Base-by-base conservation (phyloP, 202 grass and related monocot genomes). In the Bolboschoenoplectus hybrid region DNA sequence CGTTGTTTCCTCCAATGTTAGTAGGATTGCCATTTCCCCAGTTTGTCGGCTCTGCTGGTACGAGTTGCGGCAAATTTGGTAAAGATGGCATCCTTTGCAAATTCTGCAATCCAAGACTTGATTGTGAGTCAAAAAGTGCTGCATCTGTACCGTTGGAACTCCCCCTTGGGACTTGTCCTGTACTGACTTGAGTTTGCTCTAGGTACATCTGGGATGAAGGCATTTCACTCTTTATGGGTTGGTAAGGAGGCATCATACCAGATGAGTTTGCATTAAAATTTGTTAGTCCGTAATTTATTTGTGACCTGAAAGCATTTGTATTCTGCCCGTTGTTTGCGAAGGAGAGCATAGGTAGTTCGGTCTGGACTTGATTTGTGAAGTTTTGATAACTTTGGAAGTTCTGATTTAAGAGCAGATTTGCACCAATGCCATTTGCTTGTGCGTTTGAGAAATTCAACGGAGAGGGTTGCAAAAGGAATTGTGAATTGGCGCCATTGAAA, bases 401-500 rank as follows among this genome's bases (percentile, higher is more conserved):
- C 38, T 83, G 81, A 50, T 70, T 84, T n/a, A 84, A 52, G 35
- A 71, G 46, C 5, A 20, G 49, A 84, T 84, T 84, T 71, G 63
- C 32, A 69, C 82, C 47, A 7, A 84, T 84, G 16, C 63, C 45
- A n/a, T 84, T 84, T 13, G 65, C 19, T 2, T 84, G 64, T 36
- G 62, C 64, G 41, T 81, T 49, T 8, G 76, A 80, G 43, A 87
- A 36, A 56, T 85, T 80, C 85, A 88, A 87, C 34, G 89, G 86
- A 90, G 83, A 87, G 51, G 82, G 34, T 69, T 88, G 84, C 63
- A 83, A 36, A 67, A 88, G 34, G 17, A 89, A 82, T 1, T 85
- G 17, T 39, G 80, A 17, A 55, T 74, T 57, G 65, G 16, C 8
- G 70, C 5, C 14, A 12, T 47, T 57, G 74, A 26, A 82, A 41